A percentile compares a stretch with the other conserved stretches of the same genome.
Conservation (phyloP, 306 rosid species). For the Mucuna pruriens region DNA sequence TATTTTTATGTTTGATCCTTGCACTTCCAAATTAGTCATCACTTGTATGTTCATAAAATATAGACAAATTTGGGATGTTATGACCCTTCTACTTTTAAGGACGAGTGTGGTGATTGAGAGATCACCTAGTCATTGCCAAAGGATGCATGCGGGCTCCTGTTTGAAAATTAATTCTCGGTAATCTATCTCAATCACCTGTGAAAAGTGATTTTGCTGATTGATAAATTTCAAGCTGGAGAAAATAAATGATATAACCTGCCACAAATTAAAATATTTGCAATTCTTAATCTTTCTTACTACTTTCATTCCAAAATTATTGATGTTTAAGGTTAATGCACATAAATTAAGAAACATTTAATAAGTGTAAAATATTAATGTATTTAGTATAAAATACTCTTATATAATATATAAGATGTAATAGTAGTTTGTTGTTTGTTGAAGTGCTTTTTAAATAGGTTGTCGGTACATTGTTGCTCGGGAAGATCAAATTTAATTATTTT, state of each 20-base stretch:
- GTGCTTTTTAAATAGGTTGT: no score
- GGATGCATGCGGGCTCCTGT: background rate
- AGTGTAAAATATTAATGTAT: no score
- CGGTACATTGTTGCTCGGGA: no score
- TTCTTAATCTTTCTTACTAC: background rate
- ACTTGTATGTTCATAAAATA: background rate
- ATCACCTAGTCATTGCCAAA: constrained; percentile 17
- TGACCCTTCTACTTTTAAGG: constrained; percentile 10
- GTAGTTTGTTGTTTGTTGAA: no score
- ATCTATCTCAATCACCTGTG: background rate
- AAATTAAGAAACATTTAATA: no score
- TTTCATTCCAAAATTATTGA: no score
- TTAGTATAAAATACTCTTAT: no score
- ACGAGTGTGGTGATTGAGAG: constrained; percentile 14
- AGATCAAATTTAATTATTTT: no score
- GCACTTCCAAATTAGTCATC: constrained; percentile 22
- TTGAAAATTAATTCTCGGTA: background rate
- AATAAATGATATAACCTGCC: background rate
- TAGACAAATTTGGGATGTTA: constrained; percentile 11
- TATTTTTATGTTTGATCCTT: background rate
- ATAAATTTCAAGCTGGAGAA: constrained; percentile 22
- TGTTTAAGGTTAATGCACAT: no score
- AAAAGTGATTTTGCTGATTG: constrained; percentile 8
- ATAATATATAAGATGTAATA: no score
- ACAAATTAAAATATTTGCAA: constrained; percentile 2